These are phyloP conservation scores for Trichophyton mentagrophytes DNA, from an alignment of 2,329 filamentous ascomycete genomes.

Conservation along the genomic window DNA sequence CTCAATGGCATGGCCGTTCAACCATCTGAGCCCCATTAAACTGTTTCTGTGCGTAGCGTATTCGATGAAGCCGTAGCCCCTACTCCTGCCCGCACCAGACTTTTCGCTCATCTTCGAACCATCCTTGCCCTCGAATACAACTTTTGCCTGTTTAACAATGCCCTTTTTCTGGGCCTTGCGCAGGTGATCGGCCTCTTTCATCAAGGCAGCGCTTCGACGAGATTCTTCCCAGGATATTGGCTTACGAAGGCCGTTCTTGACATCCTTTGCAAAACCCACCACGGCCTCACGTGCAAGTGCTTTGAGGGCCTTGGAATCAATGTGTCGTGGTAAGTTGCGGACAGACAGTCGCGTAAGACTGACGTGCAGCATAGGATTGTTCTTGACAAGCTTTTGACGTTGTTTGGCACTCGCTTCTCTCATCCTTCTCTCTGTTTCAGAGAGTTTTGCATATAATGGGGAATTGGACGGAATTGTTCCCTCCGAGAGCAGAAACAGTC, in stretches of 20 bases:
- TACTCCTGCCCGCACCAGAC: conserved; percentile 64
- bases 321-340: conserved; percentile 74
- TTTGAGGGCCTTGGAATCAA: conserved; percentile 80
- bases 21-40: conserved; percentile 84
- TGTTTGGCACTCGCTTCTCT: conserved; percentile 77
- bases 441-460: conserved; percentile 61
- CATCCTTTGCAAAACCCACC: conserved; percentile 84
- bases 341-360: conserved; percentile 82
- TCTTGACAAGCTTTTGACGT: conserved; percentile 78
- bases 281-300: conserved; percentile 81
- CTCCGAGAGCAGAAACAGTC: conserved; percentile 76
- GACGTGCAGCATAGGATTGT: conserved; percentile 77
- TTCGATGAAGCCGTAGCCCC: conserved; percentile 95
- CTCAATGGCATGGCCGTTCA: conserved; percentile 60
- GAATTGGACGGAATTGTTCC: conserved; percentile 69
- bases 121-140: conserved; percentile 79
- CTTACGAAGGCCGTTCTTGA: conserved; percentile 61
- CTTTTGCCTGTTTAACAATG: conserved; percentile 82
- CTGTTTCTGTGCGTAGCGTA: conserved; percentile 89
- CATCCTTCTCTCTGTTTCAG: conserved; percentile 71
- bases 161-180: conserved; percentile 74
- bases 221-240: conserved; percentile 84
- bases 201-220: conserved; percentile 63
- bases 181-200: conserved; percentile 64
- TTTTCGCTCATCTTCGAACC: conserved; percentile 72